Evolutionary conservation across 106 monocot genomes (phyloP), one percentile per base, ranked within the genome.

Genomic region (Dioscorea dumetorum): DNA sequence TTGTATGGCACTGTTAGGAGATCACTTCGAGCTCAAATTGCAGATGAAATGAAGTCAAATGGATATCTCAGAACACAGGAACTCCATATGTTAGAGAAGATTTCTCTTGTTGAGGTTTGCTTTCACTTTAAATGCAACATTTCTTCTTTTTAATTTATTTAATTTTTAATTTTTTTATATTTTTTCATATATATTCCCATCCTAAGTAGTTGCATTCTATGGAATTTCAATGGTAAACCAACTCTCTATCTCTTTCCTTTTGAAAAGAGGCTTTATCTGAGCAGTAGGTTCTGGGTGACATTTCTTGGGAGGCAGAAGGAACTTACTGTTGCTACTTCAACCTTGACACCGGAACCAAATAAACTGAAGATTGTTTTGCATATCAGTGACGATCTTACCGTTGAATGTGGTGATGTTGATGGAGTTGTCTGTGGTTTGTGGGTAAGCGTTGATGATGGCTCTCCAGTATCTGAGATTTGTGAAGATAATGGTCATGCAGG

Each of bases 341-440:
- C 21, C 33, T 62, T 61, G 57, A 58, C 57, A 17, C 53, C 75
- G 15, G 74, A 80, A 72, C 68, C 58, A 50, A 73, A 76, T 65
- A 64, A 48, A 32, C 49, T 72, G 50, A 64, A 64, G 34, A 63
- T 91, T 62, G 69, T 20, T 49, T 77, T 99, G 64, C 57, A 83
- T 71, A 64, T 82, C 67, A 12, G n/a, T 60, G 72, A 81, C n/a
- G 52, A 71, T 72, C 58, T 64, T 73, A 69, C 35, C 60, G 76
- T 99, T 73, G 64, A 84, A 64, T 99, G 97, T 77, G 97, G 84
- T 48, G 90, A 99, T 57, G 64, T 90, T 81, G 90, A 99, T 81
- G 97, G 97, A 78, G 87, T 79, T 68, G 83, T 90, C 33, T 74
- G 81, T 70, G 87, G 81, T 74, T 69, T 76, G 33, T 99, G 97